phyloP scores from a whole-genome alignment of 164 flowering plant species.

The Annona cherimola region DNA sequence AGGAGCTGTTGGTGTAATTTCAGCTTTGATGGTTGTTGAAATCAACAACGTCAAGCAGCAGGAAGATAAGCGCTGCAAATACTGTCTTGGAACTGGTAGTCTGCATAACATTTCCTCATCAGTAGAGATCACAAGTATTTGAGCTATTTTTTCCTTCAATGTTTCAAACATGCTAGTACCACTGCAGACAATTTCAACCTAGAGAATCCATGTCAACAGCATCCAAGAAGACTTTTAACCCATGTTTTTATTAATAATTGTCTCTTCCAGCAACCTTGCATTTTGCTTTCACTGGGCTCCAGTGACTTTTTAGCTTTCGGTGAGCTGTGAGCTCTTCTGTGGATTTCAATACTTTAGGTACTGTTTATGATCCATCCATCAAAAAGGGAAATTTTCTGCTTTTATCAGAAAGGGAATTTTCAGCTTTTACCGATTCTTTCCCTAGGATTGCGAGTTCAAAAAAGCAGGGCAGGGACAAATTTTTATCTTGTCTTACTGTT shows the following conservation, averaged over 20 bases:
- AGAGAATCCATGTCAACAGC: background rate
- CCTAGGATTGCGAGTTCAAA: too few relatives aligned
- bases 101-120: background rate
- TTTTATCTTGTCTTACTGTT: too few relatives aligned
- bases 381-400: too few relatives aligned
- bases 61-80: slow-evolving; percentile 94
- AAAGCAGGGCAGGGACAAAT: too few relatives aligned
- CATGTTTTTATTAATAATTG: background rate
- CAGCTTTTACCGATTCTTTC: too few relatives aligned
- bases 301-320: background rate
- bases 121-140: background rate
- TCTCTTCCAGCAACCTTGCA: background rate
- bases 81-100: slow-evolving; percentile 93
- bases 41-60: slow-evolving; percentile 95
- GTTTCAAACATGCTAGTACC: too few relatives aligned
- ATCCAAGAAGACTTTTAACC: background rate
- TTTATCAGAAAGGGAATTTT: too few relatives aligned
- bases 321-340: background rate
- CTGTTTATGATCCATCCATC: too few relatives aligned
- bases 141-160: background rate
- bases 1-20: slow-evolving; percentile 97
- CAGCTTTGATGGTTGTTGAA: slow-evolving; percentile 96
- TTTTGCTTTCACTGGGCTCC: background rate
- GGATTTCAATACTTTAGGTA: too few relatives aligned
- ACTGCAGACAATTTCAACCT: too few relatives aligned